Percentiles rank a stretch among this genome's conserved stretches.
Conservation (phyloP, 352 stramenopile genomes). For the Phytophthora ramorum region DNA sequence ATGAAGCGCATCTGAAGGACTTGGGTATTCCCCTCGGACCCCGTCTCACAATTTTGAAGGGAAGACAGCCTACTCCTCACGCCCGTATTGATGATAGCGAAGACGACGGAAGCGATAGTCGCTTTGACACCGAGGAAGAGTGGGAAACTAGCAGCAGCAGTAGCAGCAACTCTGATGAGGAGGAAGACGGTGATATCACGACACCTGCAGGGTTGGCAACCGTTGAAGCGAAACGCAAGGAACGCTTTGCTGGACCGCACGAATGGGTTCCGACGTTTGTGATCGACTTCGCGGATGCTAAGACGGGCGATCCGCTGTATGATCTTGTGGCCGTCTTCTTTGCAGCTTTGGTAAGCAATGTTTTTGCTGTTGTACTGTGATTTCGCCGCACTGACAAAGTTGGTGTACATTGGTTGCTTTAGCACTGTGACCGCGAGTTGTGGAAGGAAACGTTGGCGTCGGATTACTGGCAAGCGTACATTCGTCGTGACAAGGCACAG, state of each 20-base stretch:
- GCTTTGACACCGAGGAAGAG: slow-evolving; percentile 42
- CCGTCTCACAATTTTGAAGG: slow-evolving; percentile 61
- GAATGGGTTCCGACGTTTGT: slow-evolving; percentile 73
- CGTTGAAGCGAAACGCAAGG: slow-evolving; percentile 49
- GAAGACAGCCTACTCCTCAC: slow-evolving; percentile 12
- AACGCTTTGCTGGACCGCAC: slow-evolving; percentile 52
- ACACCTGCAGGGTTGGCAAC: slow-evolving; percentile 24
- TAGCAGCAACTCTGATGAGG: slow-evolving; percentile 58
- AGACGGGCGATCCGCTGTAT: slow-evolving; percentile 87
- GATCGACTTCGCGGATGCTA: slow-evolving; percentile 90
- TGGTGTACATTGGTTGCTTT: slow-evolving; percentile 9
- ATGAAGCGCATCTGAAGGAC: slow-evolving; percentile 62
- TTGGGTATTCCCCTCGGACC: slow-evolving; percentile 68
- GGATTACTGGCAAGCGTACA: slow-evolving; percentile 80
- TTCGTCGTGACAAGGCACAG: slow-evolving; percentile 43
- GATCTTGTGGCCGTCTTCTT: slow-evolving; percentile 88
- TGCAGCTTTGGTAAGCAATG: slow-evolving; percentile 65
- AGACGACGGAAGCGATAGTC: slow-evolving; percentile 26
- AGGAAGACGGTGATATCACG: slow-evolving; percentile 44
- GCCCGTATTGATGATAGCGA: slow-evolving; percentile 37
- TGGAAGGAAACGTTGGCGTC: slow-evolving; percentile 65
- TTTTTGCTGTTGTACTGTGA: not conserved
- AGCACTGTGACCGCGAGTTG: slow-evolving; percentile 75
- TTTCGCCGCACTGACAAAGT: slow-evolving; percentile 7
- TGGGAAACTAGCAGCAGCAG: slow-evolving; percentile 66